Conservation (phyloP, 768 basidiomycete species). For the Lactarius psammicola region DNA sequence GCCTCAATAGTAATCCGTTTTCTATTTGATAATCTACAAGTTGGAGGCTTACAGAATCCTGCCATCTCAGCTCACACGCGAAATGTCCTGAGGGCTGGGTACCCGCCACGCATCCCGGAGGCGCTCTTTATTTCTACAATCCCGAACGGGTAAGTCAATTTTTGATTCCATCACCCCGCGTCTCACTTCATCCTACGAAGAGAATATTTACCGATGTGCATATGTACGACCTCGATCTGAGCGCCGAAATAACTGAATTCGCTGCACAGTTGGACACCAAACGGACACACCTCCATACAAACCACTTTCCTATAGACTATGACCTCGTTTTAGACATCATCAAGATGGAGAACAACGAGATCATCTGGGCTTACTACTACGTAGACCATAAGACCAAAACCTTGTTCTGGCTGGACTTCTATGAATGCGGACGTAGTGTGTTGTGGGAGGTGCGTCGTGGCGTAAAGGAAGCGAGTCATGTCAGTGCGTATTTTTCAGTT, state of each 20-base stretch:
- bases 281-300: background rate
- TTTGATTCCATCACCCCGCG: background rate
- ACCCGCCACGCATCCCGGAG: conserved; percentile 2
- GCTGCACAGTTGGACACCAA: background rate
- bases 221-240: conserved; percentile 14
- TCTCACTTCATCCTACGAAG: background rate
- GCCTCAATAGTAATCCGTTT: background rate
- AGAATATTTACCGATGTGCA: conserved; percentile 21
- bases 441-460: background rate
- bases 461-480: conserved; percentile 1
- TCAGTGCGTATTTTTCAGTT: conserved; percentile 10
- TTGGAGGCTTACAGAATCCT: background rate
- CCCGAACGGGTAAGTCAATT: background rate
- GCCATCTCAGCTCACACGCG: background rate
- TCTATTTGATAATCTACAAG: background rate
- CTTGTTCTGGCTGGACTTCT: conserved; percentile 8
- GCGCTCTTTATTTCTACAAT: conserved; percentile 20
- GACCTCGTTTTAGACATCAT: conserved; percentile 16
- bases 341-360: background rate
- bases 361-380: conserved; percentile 14
- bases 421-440: background rate
- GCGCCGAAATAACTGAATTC: background rate
- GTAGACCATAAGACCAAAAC: conserved; percentile 14
- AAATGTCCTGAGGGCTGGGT: background rate
- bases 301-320: background rate